Percentiles rank a stretch among this genome's conserved stretches.
Conservation (phyloP, 2,329 filamentous ascomycete species). For the Westerdykella sp. region DNA sequence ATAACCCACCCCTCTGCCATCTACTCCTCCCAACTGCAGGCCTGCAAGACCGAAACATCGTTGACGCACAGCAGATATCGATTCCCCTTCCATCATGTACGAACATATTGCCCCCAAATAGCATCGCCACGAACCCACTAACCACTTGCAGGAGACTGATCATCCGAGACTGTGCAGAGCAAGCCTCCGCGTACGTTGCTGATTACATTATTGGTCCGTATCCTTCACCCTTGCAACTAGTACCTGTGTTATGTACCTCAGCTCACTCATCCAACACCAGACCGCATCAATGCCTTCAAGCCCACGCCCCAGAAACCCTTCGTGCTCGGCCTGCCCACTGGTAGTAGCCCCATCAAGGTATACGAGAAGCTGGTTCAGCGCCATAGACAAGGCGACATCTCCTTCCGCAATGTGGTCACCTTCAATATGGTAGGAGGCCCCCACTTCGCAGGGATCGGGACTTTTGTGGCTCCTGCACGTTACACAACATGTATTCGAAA, state of each 20-base stretch:
- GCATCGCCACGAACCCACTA: conserved; percentile 12
- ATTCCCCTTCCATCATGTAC: conserved; percentile 26
- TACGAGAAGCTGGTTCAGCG: conserved; percentile 69
- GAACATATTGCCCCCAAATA: conserved; percentile 19
- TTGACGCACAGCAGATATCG: background rate
- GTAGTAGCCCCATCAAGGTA: conserved; percentile 70
- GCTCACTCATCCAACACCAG: conserved; percentile 37
- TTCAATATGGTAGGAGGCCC: conserved; percentile 70
- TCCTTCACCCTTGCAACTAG: conserved; percentile 14
- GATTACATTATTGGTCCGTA: conserved; percentile 67
- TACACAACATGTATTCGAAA: background rate
- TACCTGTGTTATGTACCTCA: conserved; percentile 1
- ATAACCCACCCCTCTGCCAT: too few relatives aligned
- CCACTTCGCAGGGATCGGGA: conserved; percentile 1
- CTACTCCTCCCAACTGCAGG: too few relatives aligned
- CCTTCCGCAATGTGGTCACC: conserved; percentile 81
- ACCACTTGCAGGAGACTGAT: conserved; percentile 65
- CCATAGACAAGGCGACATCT: conserved; percentile 68
- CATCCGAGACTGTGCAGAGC: conserved; percentile 64
- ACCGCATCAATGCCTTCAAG: conserved; percentile 70
- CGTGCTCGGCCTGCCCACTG: conserved; percentile 76
- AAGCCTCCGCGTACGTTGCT: conserved; percentile 69
- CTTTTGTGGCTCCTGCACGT: background rate
- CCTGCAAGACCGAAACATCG: too few relatives aligned
- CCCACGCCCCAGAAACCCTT: conserved; percentile 69